Evolutionary conservation across 2,329 filamentous ascomycete genomes (phyloP), one percentile per base, ranked within the genome.

Genomic region (Xylaria sp.): DNA sequence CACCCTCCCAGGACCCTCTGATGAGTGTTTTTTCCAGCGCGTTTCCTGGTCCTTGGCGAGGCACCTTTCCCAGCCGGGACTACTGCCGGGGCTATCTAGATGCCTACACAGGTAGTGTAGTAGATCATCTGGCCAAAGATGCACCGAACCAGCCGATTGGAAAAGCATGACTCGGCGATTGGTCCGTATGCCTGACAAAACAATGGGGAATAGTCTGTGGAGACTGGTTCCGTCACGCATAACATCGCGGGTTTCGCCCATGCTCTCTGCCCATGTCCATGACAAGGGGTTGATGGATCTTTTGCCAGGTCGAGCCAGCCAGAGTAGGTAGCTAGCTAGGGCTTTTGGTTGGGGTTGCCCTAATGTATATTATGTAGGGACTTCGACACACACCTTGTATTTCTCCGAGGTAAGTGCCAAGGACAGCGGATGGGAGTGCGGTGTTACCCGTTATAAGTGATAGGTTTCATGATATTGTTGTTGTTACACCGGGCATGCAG

Each of bases 111-210:
- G 14, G 50, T 54, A 54, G 50, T 17, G 21, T 11, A 27, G 50
- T 57, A 56, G 59, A 53, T 54, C 24, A 24, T 34, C 59, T 21
- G 36, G 17, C 50, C 36, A 27, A n/a, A 36, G 19, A 56, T 50
- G 50, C 50, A 42, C 39, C 64, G 64, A 57, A 50, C 64, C 64
- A 65, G 51, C 57, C 64, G 51, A 61, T 65, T 65, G 64, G 64
- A 58, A 58, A 53, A 30, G 34, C 3, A 45, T 58, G 50, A 45
- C 21, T 56, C 19, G 27, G 11, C 8, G 39, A 60, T 60, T 55
- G 30, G 30, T 61, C 36, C 27, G 14, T 19, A 17, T 24, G 48
- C 30, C 21, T 55, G 30, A 19, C 14, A 6, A 47, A 56, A 50
- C 12, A 63, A 53, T 63, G 61, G 61, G 39, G 50, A 12, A 24